Base-by-base conservation (phyloP, 192 early-diverging fungal genomes). In the Fimicolochytrium jonesii region DNA sequence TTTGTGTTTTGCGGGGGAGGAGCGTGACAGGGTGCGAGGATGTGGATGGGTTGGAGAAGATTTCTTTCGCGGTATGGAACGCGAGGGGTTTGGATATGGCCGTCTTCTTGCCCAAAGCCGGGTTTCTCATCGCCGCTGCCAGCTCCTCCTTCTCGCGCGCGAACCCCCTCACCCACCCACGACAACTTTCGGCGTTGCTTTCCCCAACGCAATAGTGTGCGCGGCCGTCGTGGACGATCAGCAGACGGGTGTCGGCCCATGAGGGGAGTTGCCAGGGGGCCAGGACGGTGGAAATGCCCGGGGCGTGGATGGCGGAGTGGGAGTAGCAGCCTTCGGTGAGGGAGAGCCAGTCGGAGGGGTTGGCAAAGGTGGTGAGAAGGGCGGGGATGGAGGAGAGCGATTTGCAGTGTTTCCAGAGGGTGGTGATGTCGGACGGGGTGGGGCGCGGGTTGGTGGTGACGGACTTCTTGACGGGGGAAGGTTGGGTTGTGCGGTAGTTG, bases 241-340 rank as follows among this genome's bases (percentile, higher is more conserved):
- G 28, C 25, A 67, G 30, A 11, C 31, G 37, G 15, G 63, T 39
- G 30, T 60, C 46, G 9, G 33, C 28, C 62, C 67, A 69, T 10
- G 48, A 33, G 6, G 56, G 58, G 7, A 66, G 31, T 49, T 67
- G 61, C 69, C 69, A 71, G 42, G 69, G 69, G 0, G 54, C 49
- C 17, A 66, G 44, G 18, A 71, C 43, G 26, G 60, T 23, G 1
- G 20, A 29, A 28, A 67, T 45, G 1, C 58, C 35, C 13, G 62
- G 63, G 7, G 37, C 18, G 18, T 64, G 52, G 20, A 71, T 36
- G 17, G 60, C 69, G 29, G 64, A 64, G 55, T 65, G 22, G 2
- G 69, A 71, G 49, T 71, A 71, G 33, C 69, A 71, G 13, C 69
- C 63, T 34, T 71, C 69, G 6, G 64, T 60, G n/a, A 71, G 9